Percentiles rank a stretch among this genome's conserved stretches.
Conservation (phyloP, 192 early-diverging fungal genomes). For the Entophlyctis luteolus region DNA sequence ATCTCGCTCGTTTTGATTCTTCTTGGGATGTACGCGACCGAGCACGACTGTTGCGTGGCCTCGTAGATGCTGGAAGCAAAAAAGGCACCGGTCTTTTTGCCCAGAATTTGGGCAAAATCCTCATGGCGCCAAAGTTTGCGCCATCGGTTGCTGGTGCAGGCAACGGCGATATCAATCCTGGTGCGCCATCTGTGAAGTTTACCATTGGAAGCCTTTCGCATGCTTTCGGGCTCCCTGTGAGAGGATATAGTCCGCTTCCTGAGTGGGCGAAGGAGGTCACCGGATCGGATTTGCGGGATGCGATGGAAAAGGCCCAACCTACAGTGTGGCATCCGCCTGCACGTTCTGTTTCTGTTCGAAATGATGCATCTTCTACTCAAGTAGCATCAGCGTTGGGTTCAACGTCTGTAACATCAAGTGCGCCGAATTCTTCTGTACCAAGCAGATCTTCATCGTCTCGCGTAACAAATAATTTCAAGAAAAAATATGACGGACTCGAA, state of each 20-base stretch:
- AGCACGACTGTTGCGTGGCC: constrained; percentile 65
- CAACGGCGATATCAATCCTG: not conserved
- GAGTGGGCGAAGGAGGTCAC: constrained; percentile 68
- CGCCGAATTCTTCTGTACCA: too few relatives aligned
- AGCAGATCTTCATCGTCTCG: too few relatives aligned
- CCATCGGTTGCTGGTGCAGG: constrained; percentile 24
- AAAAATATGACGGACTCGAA: constrained; percentile 4
- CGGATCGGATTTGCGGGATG: constrained; percentile 42
- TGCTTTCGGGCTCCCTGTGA: constrained; percentile 29
- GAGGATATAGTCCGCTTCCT: constrained; percentile 74
- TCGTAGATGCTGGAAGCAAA: constrained; percentile 38
- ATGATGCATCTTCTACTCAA: not conserved
- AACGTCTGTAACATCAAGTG: not conserved
- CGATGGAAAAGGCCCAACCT: constrained; percentile 1
- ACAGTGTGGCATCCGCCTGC: not conserved
- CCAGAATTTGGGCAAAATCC: constrained; percentile 53
- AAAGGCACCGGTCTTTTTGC: constrained; percentile 33
- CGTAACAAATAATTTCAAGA: too few relatives aligned
- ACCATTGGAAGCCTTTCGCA: constrained; percentile 47
- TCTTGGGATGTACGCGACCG: constrained; percentile 89
- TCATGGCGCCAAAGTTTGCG: constrained; percentile 41
- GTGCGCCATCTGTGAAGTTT: constrained; percentile 28
- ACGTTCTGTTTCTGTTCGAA: not conserved
- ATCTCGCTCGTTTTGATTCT: constrained; percentile 85
- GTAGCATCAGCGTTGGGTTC: not conserved